Base-by-base conservation (phyloP, 257 asterid genomes). In the Avicennia marina region DNA sequence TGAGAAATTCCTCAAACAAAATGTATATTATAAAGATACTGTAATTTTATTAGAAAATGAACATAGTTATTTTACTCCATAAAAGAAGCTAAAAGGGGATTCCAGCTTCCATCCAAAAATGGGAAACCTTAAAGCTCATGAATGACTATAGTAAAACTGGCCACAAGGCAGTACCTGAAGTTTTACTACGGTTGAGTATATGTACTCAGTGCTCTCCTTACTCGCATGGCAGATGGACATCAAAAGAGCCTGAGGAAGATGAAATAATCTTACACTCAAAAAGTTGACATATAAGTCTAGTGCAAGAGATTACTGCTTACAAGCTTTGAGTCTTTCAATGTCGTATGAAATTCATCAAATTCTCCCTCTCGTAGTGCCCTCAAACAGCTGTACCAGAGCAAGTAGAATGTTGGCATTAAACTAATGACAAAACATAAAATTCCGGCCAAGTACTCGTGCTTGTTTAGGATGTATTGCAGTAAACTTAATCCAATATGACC, bases 151-250 rank as follows among this genome's bases (percentile, higher is more conserved):
- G 46, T 18, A 45, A 40, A 58, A 38, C 22, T 64, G 58, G 63
- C 52, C 25, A 58, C 57, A 46, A 18, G 32, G 29, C 26, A 60
- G 69, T 72, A 88, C 98, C 96, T 91, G 98, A 73, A 91, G 93
- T 70, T 85, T 91, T 49, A 88, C 74, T 69, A 88, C 78, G 60
- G 90, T 73, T 61, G 94, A 84, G 68, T 83, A 72, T 55, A 91
- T 85, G 76, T 74, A 83, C 66, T 91, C 88, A 12, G 96, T 91
- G 78, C 96, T 91, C 84, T 91, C 98, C 77, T 75, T 73, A 69
- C 96, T 91, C 26, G 98, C 81, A 55, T 79, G 94, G 72, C 68
- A 88, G 60, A 91, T 80, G 78, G 94, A 91, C 58, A 83, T 63
- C 82, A 91, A 72, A 70, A 91, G 94, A 70, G 74, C 96, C 98